Percentiles rank a stretch among this genome's conserved stretches.
These are phyloP conservation scores for Paracamarosporium sp. DNA, from an alignment of 2,329 filamentous ascomycete genomes.

Conservation along the genomic window DNA sequence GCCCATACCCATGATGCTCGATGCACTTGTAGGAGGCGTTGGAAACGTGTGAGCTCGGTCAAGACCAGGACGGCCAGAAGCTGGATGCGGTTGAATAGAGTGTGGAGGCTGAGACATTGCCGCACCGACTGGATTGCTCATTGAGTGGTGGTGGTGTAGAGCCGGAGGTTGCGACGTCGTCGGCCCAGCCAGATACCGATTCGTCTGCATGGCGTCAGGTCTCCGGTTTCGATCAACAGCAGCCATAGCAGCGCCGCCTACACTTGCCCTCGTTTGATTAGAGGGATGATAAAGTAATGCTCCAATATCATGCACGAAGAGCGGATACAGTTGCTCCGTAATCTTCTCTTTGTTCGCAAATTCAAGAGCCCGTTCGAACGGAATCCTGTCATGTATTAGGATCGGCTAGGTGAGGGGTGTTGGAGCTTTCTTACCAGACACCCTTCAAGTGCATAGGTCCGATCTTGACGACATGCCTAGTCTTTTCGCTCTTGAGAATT, in stretches of 20 bases:
- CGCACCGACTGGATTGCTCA: conserved; percentile 66
- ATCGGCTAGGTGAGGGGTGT: neutral
- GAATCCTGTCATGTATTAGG: conserved; percentile 72
- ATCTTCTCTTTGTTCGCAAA: conserved; percentile 99
- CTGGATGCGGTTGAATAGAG: conserved; percentile 66
- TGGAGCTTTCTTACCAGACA: conserved; percentile 35
- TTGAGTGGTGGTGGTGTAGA: conserved; percentile 73
- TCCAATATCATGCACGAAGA: conserved; percentile 98
- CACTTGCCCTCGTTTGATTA: conserved; percentile 81
- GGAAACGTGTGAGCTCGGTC: conserved; percentile 93
- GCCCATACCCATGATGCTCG: conserved; percentile 80
- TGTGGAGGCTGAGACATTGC: conserved; percentile 72
- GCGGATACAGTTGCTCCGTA: conserved; percentile 89
- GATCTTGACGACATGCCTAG: conserved; percentile 96
- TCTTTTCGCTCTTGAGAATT: conserved; percentile 97
- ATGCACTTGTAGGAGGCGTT: conserved; percentile 91
- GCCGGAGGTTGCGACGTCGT: conserved; percentile 69
- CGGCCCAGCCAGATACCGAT: conserved; percentile 65
- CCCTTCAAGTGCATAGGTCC: conserved; percentile 99
- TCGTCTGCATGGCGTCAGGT: conserved; percentile 50
- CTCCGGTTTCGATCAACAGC: conserved; percentile 68
- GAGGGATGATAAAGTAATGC: conserved; percentile 91
- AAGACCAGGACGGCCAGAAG: conserved; percentile 66
- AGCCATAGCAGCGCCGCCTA: conserved; percentile 75
- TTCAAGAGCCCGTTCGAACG: conserved; percentile 94